Evolutionary conservation across 2,329 filamentous ascomycete species (phyloP).

Genomic region (Colletotrichum cuscutae): DNA sequence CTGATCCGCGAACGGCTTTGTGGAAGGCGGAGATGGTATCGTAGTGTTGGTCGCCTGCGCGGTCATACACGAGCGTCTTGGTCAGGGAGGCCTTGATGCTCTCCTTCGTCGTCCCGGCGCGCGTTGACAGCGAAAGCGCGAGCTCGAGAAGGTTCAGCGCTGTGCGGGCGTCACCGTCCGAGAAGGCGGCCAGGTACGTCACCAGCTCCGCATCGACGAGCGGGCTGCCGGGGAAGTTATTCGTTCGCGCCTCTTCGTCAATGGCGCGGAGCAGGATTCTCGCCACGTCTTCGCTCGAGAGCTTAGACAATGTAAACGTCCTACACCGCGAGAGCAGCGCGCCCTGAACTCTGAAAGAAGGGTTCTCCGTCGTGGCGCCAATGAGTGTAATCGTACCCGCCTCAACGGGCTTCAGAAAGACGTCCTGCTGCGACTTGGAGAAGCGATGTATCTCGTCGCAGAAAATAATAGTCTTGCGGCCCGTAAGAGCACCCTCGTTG

Average conservation of each 20-base stretch:
- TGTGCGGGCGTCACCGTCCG: slow-evolving; percentile 92
- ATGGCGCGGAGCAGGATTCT: slow-evolving; percentile 83
- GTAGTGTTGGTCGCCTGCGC: slow-evolving; percentile 95
- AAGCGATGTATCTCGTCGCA: slow-evolving; percentile 97
- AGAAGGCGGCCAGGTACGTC: slow-evolving; percentile 83
- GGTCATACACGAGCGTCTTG: slow-evolving; percentile 93
- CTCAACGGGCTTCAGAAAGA: slow-evolving; percentile 93
- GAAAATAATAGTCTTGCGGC: slow-evolving; percentile 93
- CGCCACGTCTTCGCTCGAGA: slow-evolving; percentile 77
- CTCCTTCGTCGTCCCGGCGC: slow-evolving; percentile 74
- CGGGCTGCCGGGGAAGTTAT: slow-evolving; percentile 51
- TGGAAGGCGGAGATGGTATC: slow-evolving; percentile 97
- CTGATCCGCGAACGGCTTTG: slow-evolving; percentile 90
- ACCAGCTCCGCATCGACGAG: slow-evolving; percentile 83
- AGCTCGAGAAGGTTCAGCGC: slow-evolving; percentile 93
- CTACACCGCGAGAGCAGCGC: slow-evolving; percentile 90
- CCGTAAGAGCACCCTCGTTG: slow-evolving; percentile 82
- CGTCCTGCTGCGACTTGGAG: slow-evolving; percentile 91
- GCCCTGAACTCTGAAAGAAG: slow-evolving; percentile 90
- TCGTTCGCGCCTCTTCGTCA: slow-evolving; percentile 57
- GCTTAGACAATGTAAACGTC: slow-evolving; percentile 85
- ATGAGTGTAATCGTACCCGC: slow-evolving; percentile 90
- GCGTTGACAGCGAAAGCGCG: slow-evolving; percentile 78
- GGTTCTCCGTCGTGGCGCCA: slow-evolving; percentile 96
- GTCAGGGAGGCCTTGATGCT: slow-evolving; percentile 86